These are phyloP conservation scores for Amylocystis lapponica DNA, from an alignment of 768 basidiomycete species.

Conservation along the genomic window DNA sequence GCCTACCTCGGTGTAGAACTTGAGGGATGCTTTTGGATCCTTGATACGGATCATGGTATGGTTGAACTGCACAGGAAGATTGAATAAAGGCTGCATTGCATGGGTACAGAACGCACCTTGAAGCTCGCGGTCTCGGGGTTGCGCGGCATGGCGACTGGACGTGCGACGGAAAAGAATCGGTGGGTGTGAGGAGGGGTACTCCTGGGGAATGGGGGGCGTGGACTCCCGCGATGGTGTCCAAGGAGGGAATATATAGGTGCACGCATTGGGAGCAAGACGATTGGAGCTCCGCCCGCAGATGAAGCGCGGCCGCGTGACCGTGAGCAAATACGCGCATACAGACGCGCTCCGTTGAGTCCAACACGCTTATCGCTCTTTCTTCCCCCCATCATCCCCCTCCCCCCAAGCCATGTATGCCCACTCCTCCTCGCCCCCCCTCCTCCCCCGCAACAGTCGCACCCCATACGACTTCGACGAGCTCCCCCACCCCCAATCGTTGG, in stretches of 20 bases:
- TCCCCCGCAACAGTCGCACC: slow-evolving; percentile 11
- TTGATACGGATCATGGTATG: slow-evolving; percentile 88
- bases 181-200: slow-evolving; percentile 4
- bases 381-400: slow-evolving; percentile 1
- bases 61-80: slow-evolving; percentile 49
- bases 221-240: too few species aligned
- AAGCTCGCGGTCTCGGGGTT: slow-evolving; percentile 60
- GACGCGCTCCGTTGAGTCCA: slow-evolving; percentile 10
- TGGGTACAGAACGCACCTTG: slow-evolving; percentile 36
- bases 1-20: slow-evolving; percentile 72
- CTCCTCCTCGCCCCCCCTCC: slow-evolving; percentile 2
- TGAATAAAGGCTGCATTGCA: background rate
- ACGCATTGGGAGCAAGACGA: too few species aligned
- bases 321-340: slow-evolving; percentile 10
- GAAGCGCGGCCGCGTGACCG: slow-evolving; percentile 11
- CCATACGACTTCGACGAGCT: background rate
- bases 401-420: background rate
- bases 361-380: slow-evolving; percentile 8
- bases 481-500: background rate
- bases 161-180: background rate
- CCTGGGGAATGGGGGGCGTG: background rate
- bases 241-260: too few species aligned
- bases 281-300: too few species aligned
- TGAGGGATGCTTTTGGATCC: slow-evolving; percentile 75
- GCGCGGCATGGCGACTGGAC: slow-evolving; percentile 46